phyloP scores from a whole-genome alignment of 2,329 filamentous ascomycete genomes.

The Diaporthe amygdali region DNA sequence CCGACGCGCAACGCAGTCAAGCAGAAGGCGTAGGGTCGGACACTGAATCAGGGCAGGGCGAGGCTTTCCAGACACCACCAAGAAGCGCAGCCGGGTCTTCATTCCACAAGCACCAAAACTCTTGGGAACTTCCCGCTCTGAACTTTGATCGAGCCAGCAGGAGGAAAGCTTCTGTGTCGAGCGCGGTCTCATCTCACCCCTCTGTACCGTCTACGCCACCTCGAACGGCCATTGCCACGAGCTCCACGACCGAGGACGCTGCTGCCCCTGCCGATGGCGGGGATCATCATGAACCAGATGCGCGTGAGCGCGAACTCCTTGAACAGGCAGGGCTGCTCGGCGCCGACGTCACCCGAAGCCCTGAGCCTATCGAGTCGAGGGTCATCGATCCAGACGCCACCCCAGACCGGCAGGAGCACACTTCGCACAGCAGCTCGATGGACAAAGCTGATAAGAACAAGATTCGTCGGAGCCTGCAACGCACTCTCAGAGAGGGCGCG shows the following conservation, averaged over 20 bases:
- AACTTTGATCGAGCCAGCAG: slow-evolving; percentile 38
- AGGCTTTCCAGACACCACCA: slow-evolving; percentile 56
- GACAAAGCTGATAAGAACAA: slow-evolving; percentile 67
- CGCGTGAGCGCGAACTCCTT: slow-evolving; percentile 70
- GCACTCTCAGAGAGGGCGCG: slow-evolving; percentile 83
- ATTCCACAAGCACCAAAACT: slow-evolving; percentile 46
- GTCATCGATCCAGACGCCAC: slow-evolving; percentile 48
- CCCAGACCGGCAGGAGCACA: slow-evolving; percentile 38
- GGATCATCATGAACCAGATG: slow-evolving; percentile 59
- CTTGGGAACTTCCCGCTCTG: slow-evolving; percentile 47
- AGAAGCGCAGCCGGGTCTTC: slow-evolving; percentile 43
- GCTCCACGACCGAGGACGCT: slow-evolving; percentile 35
- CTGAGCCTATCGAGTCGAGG: slow-evolving; percentile 47
- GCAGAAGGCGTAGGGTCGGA: slow-evolving; percentile 37
- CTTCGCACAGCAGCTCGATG: slow-evolving; percentile 28
- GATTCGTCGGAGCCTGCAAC: slow-evolving; percentile 85
- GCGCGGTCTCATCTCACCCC: slow-evolving; percentile 42
- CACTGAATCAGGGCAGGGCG: slow-evolving; percentile 44
- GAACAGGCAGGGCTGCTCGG: slow-evolving; percentile 71
- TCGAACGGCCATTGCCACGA: slow-evolving; percentile 36
- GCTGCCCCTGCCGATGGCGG: slow-evolving; percentile 35
- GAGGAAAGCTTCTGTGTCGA: slow-evolving; percentile 51
- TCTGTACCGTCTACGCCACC: slow-evolving; percentile 39
- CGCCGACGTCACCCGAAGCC: slow-evolving; percentile 43
- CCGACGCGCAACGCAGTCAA: slow-evolving; percentile 38